Evolutionary conservation across 2,329 filamentous ascomycete species (phyloP), one percentile per base, ranked within the genome.

Genomic region (Herpotrichia juniperi): DNA sequence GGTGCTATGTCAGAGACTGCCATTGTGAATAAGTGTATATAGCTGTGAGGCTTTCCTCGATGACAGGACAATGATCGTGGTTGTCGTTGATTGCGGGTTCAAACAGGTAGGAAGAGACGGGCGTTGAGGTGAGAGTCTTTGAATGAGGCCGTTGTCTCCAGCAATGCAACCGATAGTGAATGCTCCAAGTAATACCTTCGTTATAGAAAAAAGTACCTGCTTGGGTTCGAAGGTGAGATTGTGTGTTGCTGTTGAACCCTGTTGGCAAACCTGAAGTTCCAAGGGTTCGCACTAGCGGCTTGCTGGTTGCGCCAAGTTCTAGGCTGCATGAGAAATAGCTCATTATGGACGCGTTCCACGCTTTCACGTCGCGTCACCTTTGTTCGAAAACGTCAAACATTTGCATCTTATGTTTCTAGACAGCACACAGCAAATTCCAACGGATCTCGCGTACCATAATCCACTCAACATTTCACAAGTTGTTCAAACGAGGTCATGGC

Each of bases 1-100:
- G 68, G 57, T 25, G 66, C 57, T 17, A 57, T 53, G 22, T 61
- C 63, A 17, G 57, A 28, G 11, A 66, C 53, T 5, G 69, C 65
- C 69, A 75, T 75, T 35, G 49, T 32, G 8, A 34, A n/a, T n/a
- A 22, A 24, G 21, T 19, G 10, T 40, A 22, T 25, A 14, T 40
- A 25, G 9, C 12, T 21, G 32, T 46, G n/a, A 12, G 30, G 24
- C 21, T 11, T 19, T 21, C 22, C 19, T 25, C 43, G 11, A 46
- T 22, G 10, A 35, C 21, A 24, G 16, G 21, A 4, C 21, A 46
- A 17, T 31, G n/a, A 14, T 21, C 19, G 37, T 4, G 9, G 21
- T 40, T 21, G 9, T 40, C 19, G 19, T 40, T 40, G 37, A 21
- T 37, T 40, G 21, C 19, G 37, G 11, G 14, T 21, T 28, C 7